Base-by-base conservation (phyloP, 2,329 filamentous ascomycete species). In the Calcarisporium arbuscula region DNA sequence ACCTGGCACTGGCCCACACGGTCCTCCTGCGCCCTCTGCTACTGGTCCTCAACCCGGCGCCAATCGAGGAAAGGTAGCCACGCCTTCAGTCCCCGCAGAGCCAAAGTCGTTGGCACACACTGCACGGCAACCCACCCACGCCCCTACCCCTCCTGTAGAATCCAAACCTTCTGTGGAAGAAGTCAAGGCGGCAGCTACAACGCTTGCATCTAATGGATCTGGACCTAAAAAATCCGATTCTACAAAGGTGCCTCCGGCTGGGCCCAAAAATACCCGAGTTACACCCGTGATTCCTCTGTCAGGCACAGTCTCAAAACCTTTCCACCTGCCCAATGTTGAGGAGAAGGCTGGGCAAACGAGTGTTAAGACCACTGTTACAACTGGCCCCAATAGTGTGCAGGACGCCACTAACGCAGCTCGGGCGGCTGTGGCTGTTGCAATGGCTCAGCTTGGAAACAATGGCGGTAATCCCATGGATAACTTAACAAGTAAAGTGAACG, bases 381-480 rank as follows among this genome's bases (percentile, higher is more conserved):
- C 70, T 16, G 51, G 51, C 2, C 54, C 57, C 0, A 49, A 41
- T 54, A 51, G 62, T 29, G 63, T 81, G 8, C 70, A 75, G 42
- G 80, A 83, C 58, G 82, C 83, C 2, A 88, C 84, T 0, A 77
- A 82, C 52, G 77, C 81, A 25, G 84, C 84, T 2, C 81, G 79
- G 48, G 83, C 82, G 19, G 84, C 84, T 8, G 84, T 87, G n/a
- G 82, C 83, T 34, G 76, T 82, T 26, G 85, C 85, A 3, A 87
- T 88, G 80, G 81, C 83, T 2, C 82, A 85, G 51, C 68, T 89
- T 4, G 61, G 60, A 5, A 58, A 58, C 19, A 49, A 50, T 10
- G 65, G 62, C 21, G 61, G 60, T 19, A 72, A 64, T 14, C 63
- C 67, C 3, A 68, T 85, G 52, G 83, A 88, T 44, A 86, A 86